Evolutionary conservation across 2,329 filamentous ascomycete species (phyloP).

Genomic region (Graphium sp.): DNA sequence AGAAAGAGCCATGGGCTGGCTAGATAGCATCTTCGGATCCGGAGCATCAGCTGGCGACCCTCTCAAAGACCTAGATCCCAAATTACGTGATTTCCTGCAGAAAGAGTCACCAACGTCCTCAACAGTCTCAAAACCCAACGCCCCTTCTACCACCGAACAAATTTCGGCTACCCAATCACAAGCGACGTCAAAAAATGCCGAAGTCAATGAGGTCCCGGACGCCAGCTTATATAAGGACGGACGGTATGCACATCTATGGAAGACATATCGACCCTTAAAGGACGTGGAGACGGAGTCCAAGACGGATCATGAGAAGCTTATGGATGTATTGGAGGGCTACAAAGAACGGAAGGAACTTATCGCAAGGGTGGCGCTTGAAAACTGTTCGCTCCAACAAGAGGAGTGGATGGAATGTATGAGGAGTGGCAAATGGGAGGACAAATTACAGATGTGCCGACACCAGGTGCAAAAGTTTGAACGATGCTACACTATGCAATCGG

Average conservation of each 20-base stretch:
- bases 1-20: slow-evolving; percentile 33
- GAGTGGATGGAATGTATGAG: slow-evolving; percentile 72
- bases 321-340: slow-evolving; percentile 66
- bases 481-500: slow-evolving; percentile 79
- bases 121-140: slow-evolving; percentile 13
- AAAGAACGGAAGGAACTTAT: slow-evolving; percentile 69
- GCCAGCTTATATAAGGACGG: slow-evolving; percentile 41
- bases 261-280: slow-evolving; percentile 62
- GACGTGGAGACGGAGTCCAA: slow-evolving; percentile 53
- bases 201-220: slow-evolving; percentile 20
- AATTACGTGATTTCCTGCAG: slow-evolving; percentile 69
- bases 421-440: slow-evolving; percentile 47
- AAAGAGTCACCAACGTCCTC: slow-evolving; percentile 67
- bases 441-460: slow-evolving; percentile 63
- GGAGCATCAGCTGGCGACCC: slow-evolving; percentile 34
- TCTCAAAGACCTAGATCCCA: slow-evolving; percentile 62
- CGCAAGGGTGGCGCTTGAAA: slow-evolving; percentile 72
- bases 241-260: slow-evolving; percentile 78
- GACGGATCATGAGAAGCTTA: slow-evolving; percentile 64
- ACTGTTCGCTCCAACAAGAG: slow-evolving; percentile 77
- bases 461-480: slow-evolving; percentile 66
- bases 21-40: slow-evolving; percentile 34
- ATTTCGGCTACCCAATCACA: slow-evolving; percentile 8
- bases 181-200: slow-evolving; percentile 3
- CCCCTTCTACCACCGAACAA: slow-evolving; percentile 3